Evolutionary conservation across 208 protist genomes (phyloP).

Genomic region (Balamuthia mandrillaris): DNA sequence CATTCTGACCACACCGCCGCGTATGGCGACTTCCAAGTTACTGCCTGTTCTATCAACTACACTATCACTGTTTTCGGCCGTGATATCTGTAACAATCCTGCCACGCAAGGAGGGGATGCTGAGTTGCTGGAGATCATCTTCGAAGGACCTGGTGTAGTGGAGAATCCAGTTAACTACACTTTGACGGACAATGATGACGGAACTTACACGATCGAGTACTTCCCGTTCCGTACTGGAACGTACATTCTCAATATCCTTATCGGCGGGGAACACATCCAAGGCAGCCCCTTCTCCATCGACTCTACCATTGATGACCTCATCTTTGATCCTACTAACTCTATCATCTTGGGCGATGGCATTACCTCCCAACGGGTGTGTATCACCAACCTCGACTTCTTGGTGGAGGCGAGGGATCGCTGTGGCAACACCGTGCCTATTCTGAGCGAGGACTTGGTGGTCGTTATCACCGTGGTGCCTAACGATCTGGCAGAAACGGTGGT

Average conservation of each 20-base stretch:
- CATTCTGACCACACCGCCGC: too few relatives aligned
- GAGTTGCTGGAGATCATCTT: too few relatives aligned
- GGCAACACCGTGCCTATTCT: background rate
- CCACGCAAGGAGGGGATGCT: too few relatives aligned
- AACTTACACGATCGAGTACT: conserved; percentile 10
- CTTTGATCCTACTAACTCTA: background rate
- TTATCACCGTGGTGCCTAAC: too few relatives aligned
- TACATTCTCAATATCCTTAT: background rate
- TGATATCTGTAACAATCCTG: too few relatives aligned
- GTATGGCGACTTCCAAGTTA: too few relatives aligned
- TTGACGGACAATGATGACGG: background rate
- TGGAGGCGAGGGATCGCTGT: background rate
- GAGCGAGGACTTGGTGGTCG: background rate
- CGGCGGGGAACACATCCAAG: background rate
- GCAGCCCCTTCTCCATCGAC: conserved; percentile 20
- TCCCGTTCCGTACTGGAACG: background rate
- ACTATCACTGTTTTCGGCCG: too few relatives aligned
- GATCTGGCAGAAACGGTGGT: too few relatives aligned
- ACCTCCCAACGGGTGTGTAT: background rate
- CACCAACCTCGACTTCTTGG: background rate
- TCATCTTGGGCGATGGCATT: background rate
- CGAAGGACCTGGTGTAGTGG: too few relatives aligned
- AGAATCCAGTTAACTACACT: too few relatives aligned
- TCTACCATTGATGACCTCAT: background rate
- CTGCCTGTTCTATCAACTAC: too few relatives aligned